Evolutionary conservation across 768 basidiomycete genomes (phyloP).

Genomic region (Tephrocybe sp.): DNA sequence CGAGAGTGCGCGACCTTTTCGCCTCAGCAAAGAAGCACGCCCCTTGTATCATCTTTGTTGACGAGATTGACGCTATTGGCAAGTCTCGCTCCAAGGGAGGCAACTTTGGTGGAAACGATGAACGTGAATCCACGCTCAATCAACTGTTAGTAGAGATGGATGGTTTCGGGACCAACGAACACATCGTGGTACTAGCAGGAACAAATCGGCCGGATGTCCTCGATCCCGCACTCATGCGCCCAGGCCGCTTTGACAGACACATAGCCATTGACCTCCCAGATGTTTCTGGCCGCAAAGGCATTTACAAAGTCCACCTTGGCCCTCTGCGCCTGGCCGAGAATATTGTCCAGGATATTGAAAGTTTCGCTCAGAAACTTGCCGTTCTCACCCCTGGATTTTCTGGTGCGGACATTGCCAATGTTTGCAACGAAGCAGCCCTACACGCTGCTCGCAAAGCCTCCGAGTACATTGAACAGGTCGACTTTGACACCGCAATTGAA

Average conservation of each 20-base stretch:
- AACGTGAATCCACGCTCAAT: constrained; percentile 96
- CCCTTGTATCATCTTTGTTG: constrained; percentile 97
- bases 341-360: constrained; percentile 47
- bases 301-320: constrained; percentile 88
- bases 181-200: constrained; percentile 94
- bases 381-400: constrained; percentile 98
- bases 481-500: constrained; percentile 98
- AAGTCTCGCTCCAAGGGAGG: constrained; percentile 88
- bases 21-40: constrained; percentile 97
- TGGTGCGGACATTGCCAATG: constrained; percentile 98
- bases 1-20: constrained; percentile 95
- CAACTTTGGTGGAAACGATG: constrained; percentile 83
- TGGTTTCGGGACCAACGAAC: constrained; percentile 96
- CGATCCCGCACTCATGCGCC: constrained; percentile 93
- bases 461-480: constrained; percentile 74
- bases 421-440: constrained; percentile 96
- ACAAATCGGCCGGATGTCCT: constrained; percentile 98
- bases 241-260: constrained; percentile 96
- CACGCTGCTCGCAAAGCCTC: constrained; percentile 87
- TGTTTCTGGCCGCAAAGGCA: constrained; percentile 89
- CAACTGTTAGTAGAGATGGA: constrained; percentile 99
- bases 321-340: constrained; percentile 71
- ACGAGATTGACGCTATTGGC: constrained; percentile 99
- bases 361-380: constrained; percentile 88
- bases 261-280: constrained; percentile 95